phyloP scores from a whole-genome alignment of 257 asterid genomes.

The Vinca minor region DNA sequence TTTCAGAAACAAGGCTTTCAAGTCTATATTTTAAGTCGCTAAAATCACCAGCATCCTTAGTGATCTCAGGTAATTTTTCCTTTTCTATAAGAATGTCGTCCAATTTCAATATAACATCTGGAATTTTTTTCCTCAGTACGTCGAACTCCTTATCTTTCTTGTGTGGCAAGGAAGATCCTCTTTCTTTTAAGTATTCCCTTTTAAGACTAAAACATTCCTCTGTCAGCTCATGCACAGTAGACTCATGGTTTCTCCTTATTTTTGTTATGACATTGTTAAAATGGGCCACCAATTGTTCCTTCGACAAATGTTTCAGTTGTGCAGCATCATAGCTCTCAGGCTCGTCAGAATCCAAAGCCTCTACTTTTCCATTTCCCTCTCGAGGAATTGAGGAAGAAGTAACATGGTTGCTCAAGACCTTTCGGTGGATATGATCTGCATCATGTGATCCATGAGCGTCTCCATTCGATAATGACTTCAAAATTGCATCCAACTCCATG shows the following conservation, averaged over 20 bases:
- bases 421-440: conserved; percentile 41
- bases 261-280: conserved; percentile 48
- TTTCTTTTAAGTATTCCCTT: conserved; percentile 58
- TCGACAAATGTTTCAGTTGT: conserved; percentile 45
- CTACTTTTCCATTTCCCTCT: conserved; percentile 52
- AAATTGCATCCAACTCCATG: conserved; percentile 46
- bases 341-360: conserved; percentile 33
- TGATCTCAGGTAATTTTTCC: conserved; percentile 36
- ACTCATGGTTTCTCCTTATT: conserved; percentile 76
- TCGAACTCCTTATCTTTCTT: conserved; percentile 68
- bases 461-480: conserved; percentile 43
- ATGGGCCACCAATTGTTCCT: conserved; percentile 47
- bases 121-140: conserved; percentile 50
- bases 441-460: conserved; percentile 66
- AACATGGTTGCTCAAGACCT: conserved; percentile 34
- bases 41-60: conserved; percentile 27
- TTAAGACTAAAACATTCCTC: conserved; percentile 53
- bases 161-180: conserved; percentile 35
- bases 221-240: conserved; percentile 47
- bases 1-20: conserved; percentile 57
- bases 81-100: conserved; percentile 50
- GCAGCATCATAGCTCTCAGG: conserved; percentile 51
- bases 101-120: conserved; percentile 48
- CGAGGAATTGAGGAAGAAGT: conserved; percentile 19
- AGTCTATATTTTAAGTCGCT: conserved; percentile 40